Conservation (phyloP, 140 eudicot genomes). For the Oenanthe javanica region DNA sequence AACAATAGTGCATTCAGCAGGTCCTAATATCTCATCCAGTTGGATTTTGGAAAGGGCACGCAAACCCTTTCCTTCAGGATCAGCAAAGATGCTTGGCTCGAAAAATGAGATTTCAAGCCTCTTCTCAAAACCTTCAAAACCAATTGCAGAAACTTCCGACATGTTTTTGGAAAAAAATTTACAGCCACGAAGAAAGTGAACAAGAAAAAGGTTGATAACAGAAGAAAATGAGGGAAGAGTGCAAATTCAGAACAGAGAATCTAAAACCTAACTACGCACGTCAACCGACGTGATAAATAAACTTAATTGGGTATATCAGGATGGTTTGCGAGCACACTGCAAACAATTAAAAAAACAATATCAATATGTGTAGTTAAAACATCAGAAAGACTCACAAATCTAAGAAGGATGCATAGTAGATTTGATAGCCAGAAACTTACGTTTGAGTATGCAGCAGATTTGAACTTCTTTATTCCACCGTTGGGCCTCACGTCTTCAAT, state of each 20-base stretch:
- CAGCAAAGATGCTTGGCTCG: conserved; percentile 74
- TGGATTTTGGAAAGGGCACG: conserved; percentile 63
- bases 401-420: neutral
- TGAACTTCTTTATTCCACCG: conserved; percentile 21
- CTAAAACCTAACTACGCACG: conserved; percentile 42
- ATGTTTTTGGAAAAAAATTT: conserved; percentile 5
- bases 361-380: neutral
- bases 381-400: neutral
- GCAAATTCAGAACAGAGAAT: conserved; percentile 20
- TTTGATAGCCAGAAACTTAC: conserved; percentile 28
- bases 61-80: conserved; percentile 76
- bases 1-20: conserved; percentile 97
- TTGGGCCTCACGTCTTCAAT: conserved; percentile 19
- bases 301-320: conserved; percentile 39
- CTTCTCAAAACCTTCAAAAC: conserved; percentile 90
- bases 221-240: conserved; percentile 53
- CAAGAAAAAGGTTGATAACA: conserved; percentile 22
- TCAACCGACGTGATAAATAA: conserved; percentile 32
- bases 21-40: conserved; percentile 56
- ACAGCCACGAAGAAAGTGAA: conserved; percentile 19
- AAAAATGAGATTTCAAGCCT: conserved; percentile 78
- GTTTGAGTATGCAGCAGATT: conserved; percentile 86
- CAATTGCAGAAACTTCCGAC: conserved; percentile 70
- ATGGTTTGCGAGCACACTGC: conserved; percentile 97
- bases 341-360: conserved; percentile 9